These are phyloP conservation scores for Globisporangium splendens DNA, from an alignment of 352 stramenopile genomes.

Conservation along the genomic window DNA sequence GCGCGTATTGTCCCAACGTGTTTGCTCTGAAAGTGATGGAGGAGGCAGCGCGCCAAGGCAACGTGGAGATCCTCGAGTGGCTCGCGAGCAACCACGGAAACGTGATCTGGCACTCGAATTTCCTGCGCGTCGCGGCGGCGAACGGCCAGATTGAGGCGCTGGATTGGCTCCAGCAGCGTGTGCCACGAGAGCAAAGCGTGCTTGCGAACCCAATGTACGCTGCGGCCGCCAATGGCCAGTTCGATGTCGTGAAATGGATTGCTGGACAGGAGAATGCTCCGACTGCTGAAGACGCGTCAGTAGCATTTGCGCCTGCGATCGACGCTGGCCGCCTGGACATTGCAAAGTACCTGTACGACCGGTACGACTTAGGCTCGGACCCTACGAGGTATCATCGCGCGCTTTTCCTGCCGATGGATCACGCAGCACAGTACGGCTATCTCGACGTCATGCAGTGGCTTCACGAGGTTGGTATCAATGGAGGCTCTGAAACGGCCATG, in stretches of 20 bases:
- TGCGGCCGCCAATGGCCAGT: background rate
- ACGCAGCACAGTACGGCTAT: background rate
- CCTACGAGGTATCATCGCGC: no score
- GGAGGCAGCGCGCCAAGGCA: background rate
- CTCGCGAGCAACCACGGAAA: background rate
- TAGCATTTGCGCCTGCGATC: no score
- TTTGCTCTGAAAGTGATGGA: conserved; percentile 1
- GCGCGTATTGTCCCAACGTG: background rate
- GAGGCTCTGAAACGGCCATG: background rate
- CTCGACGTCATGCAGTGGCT: conserved; percentile 3
- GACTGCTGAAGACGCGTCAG: no score
- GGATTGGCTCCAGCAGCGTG: conserved; percentile 1
- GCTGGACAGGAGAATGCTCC: no score
- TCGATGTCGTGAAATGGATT: background rate
- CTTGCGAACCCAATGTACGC: no score
- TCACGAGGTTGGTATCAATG: background rate
- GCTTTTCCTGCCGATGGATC: background rate
- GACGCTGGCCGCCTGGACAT: background rate
- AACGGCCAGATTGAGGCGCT: conserved; percentile 6
- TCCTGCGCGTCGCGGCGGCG: background rate
- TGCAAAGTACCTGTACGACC: background rate
- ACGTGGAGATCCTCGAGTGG: conserved; percentile 3
- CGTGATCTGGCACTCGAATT: background rate
- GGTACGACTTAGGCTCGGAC: no score
- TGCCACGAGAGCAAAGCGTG: no score